phyloP scores from a whole-genome alignment of 2,329 filamentous ascomycete genomes.

The Alternaria sp. region DNA sequence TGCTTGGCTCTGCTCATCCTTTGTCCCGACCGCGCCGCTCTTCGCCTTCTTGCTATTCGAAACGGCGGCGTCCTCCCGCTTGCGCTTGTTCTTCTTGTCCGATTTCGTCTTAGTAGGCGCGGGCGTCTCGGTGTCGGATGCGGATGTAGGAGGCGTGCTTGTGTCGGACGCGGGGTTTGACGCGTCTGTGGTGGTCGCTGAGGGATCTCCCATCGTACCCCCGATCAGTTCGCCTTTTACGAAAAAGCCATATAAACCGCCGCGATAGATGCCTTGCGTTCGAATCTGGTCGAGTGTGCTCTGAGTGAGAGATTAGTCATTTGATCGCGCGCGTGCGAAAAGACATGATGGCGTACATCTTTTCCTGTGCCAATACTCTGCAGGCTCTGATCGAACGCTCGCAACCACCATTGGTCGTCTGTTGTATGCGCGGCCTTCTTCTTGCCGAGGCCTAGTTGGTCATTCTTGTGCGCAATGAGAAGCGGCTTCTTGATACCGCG shows the following conservation, averaged over 20 bases:
- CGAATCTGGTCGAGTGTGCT: slow-evolving; percentile 61
- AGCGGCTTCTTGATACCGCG: slow-evolving; percentile 85
- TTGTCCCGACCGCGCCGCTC: slow-evolving; percentile 8
- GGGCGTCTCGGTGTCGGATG: slow-evolving; percentile 32
- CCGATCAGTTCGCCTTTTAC: slow-evolving; percentile 80
- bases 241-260: slow-evolving; percentile 82
- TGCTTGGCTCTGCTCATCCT: not conserved
- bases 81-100: slow-evolving; percentile 41
- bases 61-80: slow-evolving; percentile 27
- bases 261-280: slow-evolving; percentile 57
- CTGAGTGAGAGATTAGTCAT: slow-evolving; percentile 55
- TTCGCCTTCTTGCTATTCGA: slow-evolving; percentile 29
- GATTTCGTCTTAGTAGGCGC: slow-evolving; percentile 16
- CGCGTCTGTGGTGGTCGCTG: slow-evolving; percentile 27
- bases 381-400: slow-evolving; percentile 89
- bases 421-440: slow-evolving; percentile 65
- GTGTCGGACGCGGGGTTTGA: slow-evolving; percentile 29
- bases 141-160: slow-evolving; percentile 44
- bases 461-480: slow-evolving; percentile 81
- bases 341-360: slow-evolving; percentile 27
- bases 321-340: not conserved
- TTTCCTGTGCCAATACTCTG: slow-evolving; percentile 64
- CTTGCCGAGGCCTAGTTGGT: slow-evolving; percentile 81
- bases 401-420: slow-evolving; percentile 94
- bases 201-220: slow-evolving; percentile 68